Percentiles rank a stretch among this genome's conserved stretches.
Evolutionary conservation across 441 rosid species (phyloP).

Genomic region (Omphalea diandra): DNA sequence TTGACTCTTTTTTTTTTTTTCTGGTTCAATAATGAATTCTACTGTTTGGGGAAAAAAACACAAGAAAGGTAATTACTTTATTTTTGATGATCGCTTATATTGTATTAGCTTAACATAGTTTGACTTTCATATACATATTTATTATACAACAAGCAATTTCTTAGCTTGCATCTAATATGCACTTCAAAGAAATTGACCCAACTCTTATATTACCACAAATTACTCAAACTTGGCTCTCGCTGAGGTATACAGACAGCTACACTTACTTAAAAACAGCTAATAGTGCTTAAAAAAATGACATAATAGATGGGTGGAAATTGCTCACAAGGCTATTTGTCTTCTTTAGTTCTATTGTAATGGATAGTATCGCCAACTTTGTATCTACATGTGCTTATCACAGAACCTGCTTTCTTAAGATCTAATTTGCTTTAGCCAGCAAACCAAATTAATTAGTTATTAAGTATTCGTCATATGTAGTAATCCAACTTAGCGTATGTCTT

Average conservation of each 20-base stretch:
- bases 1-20: no score
- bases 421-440: background rate
- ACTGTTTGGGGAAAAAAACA: no score
- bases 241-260: conserved; percentile 29
- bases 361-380: conserved; percentile 22
- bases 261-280: conserved; percentile 32
- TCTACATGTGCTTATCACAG: background rate
- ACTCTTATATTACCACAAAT: conserved; percentile 16
- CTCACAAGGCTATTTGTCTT: conserved; percentile 14
- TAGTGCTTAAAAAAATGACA: conserved; percentile 24
- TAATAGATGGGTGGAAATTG: conserved; percentile 12
- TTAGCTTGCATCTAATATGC: background rate
- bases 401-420: background rate
- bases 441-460: background rate
- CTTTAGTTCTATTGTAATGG: conserved; percentile 7
- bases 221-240: background rate
- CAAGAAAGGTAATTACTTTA: no score
- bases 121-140: no score
- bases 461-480: no score
- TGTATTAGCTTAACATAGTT: no score
- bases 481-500: no score
- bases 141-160: no score
- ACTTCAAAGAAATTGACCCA: background rate
- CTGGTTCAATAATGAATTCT: no score
- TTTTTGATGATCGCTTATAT: no score